A percentile compares a stretch with the other conserved stretches of the same genome.
These are phyloP conservation scores for Diplotaxis tenuifolia DNA, from an alignment of 345 rosid species.

Conservation along the genomic window DNA sequence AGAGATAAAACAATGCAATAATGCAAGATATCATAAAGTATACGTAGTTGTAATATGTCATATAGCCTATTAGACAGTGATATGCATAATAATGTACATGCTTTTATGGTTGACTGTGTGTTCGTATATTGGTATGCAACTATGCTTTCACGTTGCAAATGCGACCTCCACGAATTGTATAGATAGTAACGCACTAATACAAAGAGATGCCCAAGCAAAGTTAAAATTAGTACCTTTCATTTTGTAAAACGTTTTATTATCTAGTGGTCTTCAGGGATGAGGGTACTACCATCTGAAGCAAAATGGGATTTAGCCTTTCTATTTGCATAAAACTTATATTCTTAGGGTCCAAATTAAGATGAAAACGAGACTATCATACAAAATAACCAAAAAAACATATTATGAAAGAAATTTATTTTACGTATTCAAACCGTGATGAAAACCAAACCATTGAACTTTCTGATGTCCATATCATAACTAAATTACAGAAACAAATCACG, in stretches of 20 bases:
- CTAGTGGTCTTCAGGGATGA: background rate
- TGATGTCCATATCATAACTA: background rate
- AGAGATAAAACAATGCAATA: too few species aligned
- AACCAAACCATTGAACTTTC: background rate
- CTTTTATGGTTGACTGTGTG: background rate
- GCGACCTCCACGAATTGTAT: background rate
- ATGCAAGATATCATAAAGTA: too few species aligned
- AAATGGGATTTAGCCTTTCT: constrained; percentile 17
- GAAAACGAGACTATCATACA: constrained; percentile 23
- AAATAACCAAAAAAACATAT: background rate
- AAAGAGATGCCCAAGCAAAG: background rate
- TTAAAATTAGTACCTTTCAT: background rate
- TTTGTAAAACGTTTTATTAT: background rate
- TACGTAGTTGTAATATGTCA: background rate
- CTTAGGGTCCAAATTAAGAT: constrained; percentile 18
- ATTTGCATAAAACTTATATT: constrained; percentile 33
- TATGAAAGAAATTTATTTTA: constrained; percentile 2
- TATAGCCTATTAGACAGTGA: background rate
- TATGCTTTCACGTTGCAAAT: constrained; percentile 7
- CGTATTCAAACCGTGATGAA: background rate
- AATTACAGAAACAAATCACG: background rate
- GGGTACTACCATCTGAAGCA: constrained; percentile 24
- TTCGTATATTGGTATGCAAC: background rate
- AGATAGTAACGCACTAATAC: background rate
- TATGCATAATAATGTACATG: background rate